Evolutionary conservation across 2,329 filamentous ascomycete genomes (phyloP).

Genomic region (Diaporthe aspalathi): DNA sequence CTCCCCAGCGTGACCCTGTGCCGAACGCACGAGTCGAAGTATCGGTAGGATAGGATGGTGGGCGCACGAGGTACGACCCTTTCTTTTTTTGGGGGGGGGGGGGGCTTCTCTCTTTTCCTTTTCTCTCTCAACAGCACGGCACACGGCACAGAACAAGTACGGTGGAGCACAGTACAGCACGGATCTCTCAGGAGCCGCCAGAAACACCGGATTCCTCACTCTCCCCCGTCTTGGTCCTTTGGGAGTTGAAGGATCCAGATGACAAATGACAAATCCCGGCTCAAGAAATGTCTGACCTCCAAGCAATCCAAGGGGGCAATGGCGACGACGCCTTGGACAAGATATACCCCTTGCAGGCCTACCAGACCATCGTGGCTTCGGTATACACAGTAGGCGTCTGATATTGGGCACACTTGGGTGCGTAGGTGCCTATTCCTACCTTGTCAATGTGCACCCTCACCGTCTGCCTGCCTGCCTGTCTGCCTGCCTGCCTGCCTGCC

Average conservation of each 20-base stretch:
- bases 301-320: not conserved
- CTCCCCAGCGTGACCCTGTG: conserved; percentile 8
- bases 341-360: not conserved
- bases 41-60: not conserved
- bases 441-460: not conserved
- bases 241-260: conserved; percentile 28
- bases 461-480: not conserved
- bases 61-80: not conserved
- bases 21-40: not conserved
- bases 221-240: conserved; percentile 3
- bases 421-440: not conserved
- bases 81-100: no score
- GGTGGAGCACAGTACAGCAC: not conserved
- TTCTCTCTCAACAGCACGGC: not conserved
- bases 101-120: no score
- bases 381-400: conserved; percentile 6
- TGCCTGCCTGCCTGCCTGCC: conserved; percentile 11
- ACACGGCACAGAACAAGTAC: conserved; percentile 13
- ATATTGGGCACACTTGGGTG: not conserved
- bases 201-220: not conserved
- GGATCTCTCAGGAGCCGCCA: not conserved
- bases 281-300: not conserved
- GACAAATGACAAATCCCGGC: conserved; percentile 28
- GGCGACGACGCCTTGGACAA: not conserved
- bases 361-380: conserved; percentile 9